Evolutionary conservation across 2,329 filamentous ascomycete genomes (phyloP), one percentile per base, ranked within the genome.

Genomic region (Botrytis porri): DNA sequence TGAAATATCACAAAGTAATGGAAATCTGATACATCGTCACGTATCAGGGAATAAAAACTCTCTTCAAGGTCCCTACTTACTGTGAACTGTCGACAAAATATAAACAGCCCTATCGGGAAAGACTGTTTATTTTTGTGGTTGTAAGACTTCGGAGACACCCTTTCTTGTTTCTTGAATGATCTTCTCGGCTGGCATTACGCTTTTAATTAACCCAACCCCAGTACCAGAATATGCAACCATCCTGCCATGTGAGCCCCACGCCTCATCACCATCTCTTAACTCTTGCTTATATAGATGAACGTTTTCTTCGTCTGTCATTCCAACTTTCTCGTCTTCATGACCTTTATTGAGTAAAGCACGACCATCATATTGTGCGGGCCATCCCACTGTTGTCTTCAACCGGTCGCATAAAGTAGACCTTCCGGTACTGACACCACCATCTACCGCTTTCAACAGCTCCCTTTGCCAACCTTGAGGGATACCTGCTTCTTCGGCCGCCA

Each of bases 211-310:
- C 0, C 89, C 89, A n/a, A 91, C 86, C 0, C 85, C 88, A 41
- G 87, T 86, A 6, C 89, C 89, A 25, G 87, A 88, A 83, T 90
- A 92, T 20, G 88, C 87, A 6, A 87, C 88, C 82, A 90, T 82
- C 73, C 89, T 84, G 7, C 84, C 87, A 12, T 84, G 54, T 14
- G 76, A 79, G 39, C 87, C 88, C 86, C 87, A 86, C 69, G 86
- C 83, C 22, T 80, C 80, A 79, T 88, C 85, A 3, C 85, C 86
- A 70, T 81, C 82, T 77, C 83, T 80, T 77, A 86, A 77, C 54
- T 87, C 88, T 35, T 79, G 71, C 25, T 75, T 74, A 79, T 86
- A 85, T 39, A 83, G 73, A 41, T 77, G 79, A 71, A 76, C 78
- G 74, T 84, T 85, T 75, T 84, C 82, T 20, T 82, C 80, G 32